Conservation (phyloP, 352 stramenopile genomes). For the Globisporangium spiculum region DNA sequence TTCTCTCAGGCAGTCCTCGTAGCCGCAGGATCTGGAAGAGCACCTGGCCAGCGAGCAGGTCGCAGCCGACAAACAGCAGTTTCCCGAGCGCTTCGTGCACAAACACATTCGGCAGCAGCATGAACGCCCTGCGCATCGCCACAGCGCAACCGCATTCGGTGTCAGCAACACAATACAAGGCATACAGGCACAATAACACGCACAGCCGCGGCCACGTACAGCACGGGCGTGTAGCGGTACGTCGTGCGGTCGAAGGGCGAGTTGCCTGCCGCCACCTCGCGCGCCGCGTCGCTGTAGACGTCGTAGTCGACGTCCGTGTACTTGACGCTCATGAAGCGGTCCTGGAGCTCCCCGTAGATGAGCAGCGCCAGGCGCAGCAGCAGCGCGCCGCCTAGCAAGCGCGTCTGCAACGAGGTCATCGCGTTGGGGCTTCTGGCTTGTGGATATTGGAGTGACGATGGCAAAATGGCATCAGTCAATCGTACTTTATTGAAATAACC, state of each 20-base stretch:
- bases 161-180: not conserved
- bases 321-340: constrained; percentile 78
- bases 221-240: constrained; percentile 98
- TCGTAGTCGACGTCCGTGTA: constrained; percentile 99
- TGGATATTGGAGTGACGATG: constrained; percentile 1
- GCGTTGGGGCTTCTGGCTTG: not conserved
- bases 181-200: not conserved
- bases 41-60: constrained; percentile 91
- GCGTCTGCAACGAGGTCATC: constrained; percentile 20
- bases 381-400: constrained; percentile 52
- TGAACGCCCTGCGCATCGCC: constrained; percentile 41
- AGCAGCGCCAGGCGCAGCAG: constrained; percentile 60
- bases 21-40: constrained; percentile 86
- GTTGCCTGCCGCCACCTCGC: constrained; percentile 80
- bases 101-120: constrained; percentile 76
- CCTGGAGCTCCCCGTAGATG: constrained; percentile 74
- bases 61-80: constrained; percentile 94
- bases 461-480: not conserved
- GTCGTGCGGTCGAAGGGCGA: constrained; percentile 96
- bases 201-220: constrained; percentile 47
- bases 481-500: not conserved
- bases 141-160: not conserved
- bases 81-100: constrained; percentile 89
- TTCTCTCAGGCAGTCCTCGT: constrained; percentile 50
- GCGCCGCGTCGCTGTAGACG: constrained; percentile 97